Evolutionary conservation across 257 asterid species (phyloP).

Genomic region (Solanum ossicruentum): DNA sequence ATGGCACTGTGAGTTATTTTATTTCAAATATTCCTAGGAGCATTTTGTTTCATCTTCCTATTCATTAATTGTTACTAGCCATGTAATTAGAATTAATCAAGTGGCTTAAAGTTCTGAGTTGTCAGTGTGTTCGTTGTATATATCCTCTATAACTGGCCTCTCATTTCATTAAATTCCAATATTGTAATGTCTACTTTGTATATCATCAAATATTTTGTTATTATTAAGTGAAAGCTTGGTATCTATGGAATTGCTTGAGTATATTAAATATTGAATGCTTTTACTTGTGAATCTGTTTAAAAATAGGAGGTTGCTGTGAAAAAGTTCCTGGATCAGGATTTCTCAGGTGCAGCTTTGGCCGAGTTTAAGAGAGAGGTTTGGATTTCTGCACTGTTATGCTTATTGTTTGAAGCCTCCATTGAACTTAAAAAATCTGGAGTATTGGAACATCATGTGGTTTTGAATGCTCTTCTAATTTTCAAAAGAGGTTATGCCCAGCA

Average conservation of each 20-base stretch:
- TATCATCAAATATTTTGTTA: neutral
- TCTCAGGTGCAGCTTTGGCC: conserved; percentile 98
- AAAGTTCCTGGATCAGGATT: conserved; percentile 98
- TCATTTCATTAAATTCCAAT: neutral
- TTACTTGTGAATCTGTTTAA: conserved; percentile 9
- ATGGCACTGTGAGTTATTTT: conserved; percentile 80
- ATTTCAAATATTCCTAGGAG: neutral
- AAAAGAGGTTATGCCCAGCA: neutral
- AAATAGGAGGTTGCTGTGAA: conserved; percentile 96
- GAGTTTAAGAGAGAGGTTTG: conserved; percentile 98
- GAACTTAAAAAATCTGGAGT: neutral
- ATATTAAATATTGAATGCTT: neutral
- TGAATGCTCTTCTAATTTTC: neutral
- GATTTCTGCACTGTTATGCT: neutral
- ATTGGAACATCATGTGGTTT: neutral
- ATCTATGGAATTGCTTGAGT: neutral
- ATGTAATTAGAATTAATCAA: neutral
- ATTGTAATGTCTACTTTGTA: neutral
- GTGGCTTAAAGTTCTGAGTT: neutral
- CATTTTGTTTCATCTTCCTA: neutral
- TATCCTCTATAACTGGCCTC: neutral
- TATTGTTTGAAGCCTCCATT: neutral
- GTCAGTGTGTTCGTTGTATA: neutral
- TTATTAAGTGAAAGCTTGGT: neutral
- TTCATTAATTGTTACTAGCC: neutral